phyloP scores from a whole-genome alignment of 202 grass and related monocot genomes.

The Digitaria exilis region DNA sequence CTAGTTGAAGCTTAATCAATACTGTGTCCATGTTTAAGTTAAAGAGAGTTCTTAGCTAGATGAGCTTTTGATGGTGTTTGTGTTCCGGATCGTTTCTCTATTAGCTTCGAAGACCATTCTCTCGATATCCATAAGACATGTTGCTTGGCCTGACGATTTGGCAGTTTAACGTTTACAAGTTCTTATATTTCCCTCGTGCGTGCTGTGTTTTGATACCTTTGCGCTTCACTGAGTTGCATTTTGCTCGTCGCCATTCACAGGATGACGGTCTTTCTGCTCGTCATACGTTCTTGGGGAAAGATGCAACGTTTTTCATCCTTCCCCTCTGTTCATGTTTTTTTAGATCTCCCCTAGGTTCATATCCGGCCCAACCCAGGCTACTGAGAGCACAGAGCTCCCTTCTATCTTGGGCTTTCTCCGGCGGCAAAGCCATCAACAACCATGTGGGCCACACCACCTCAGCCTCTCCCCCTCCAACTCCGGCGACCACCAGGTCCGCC shows the following conservation, averaged over 20 bases:
- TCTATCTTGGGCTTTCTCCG: slow-evolving; percentile 5
- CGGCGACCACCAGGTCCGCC: not conserved
- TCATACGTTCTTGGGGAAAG: too few species aligned
- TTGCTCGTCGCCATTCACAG: too few species aligned
- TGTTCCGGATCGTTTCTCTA: slow-evolving; percentile 15
- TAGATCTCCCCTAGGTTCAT: too few species aligned
- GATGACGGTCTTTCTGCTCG: not conserved
- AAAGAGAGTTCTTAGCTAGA: not conserved
- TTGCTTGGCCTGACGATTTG: slow-evolving; percentile 13
- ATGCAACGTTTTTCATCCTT: too few species aligned
- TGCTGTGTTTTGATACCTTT: too few species aligned
- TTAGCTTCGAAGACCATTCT: slow-evolving; percentile 19
- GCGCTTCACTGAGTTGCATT: too few species aligned
- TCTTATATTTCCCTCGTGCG: not conserved
- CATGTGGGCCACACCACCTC: slow-evolving; percentile 50
- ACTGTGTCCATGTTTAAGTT: not conserved
- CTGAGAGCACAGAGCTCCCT: not conserved
- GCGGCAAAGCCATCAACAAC: not conserved
- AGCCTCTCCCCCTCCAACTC: slow-evolving; percentile 41
- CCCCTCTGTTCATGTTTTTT: too few species aligned
- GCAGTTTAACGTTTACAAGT: not conserved
- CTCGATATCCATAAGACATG: not conserved
- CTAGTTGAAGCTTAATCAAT: not conserved
- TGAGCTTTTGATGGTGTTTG: slow-evolving; percentile 23
- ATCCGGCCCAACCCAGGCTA: not conserved